Evolutionary conservation across 129 eudicot genomes (phyloP), one percentile per base, ranked within the genome.

Genomic region (Gnaphalium uliginosum): DNA sequence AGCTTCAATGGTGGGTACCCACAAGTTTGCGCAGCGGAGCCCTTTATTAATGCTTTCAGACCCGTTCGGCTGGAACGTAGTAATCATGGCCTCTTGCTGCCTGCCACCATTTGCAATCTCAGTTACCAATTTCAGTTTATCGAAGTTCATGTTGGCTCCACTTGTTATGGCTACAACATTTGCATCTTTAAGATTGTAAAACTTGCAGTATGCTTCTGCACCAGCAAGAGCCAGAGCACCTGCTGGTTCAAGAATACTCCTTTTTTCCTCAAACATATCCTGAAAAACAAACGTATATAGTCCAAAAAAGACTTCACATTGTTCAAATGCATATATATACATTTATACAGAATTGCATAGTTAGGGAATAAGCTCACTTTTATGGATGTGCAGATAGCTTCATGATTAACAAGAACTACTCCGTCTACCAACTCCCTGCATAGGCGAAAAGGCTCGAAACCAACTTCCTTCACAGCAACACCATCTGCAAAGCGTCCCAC

Each of bases 201-300:
- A 90, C 63, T 82, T 86, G 89, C 98, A 93, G 80, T 93, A 93
- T 68, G 98, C 98, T 82, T 93, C 95, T 32, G 98, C 98, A 73
- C 98, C 98, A 75, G 98, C 98, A 66, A 93, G 90, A 46, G 98
- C 86, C 80, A 93, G 98, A 23, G 98, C 98, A 33, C 98, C 98
- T 43, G 98, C 98, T 74, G 98, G 98, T 73, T 93, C 98, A 71
- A 93, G 79, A 69, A 93, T 93, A 78, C 82, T 93, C 87, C 98
- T 81, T 78, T 90, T 93, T 83, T 93, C 98, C 86, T 93, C 98
- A 77, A 89, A 93, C 96, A 93, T 90, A 84, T 93, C 94, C 98
- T 93, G 58, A 51, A 71, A 50, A 18, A 78, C 33, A 25, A 37
- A 10, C n/a, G 37, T 65, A 22, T 76, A 39, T 32, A 22, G 54